A percentile compares a stretch with the other conserved stretches of the same genome.
phyloP scores from a whole-genome alignment of 352 stramenopile species.

The Salisapilia sapeloensis region DNA sequence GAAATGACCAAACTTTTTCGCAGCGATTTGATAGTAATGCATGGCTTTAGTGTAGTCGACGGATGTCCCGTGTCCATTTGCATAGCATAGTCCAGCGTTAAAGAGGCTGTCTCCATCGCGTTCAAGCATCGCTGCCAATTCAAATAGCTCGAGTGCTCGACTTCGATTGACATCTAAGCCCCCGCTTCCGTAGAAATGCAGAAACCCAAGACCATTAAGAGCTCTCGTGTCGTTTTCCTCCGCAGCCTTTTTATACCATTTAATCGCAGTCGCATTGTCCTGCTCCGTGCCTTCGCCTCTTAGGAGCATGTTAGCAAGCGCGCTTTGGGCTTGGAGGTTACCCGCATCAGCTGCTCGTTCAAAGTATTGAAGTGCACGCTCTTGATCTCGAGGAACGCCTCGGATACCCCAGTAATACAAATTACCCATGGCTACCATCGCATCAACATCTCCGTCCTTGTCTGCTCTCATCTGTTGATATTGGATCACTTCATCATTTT shows the following conservation, averaged over 20 bases:
- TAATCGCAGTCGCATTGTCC: constrained; percentile 55
- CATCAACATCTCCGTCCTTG: constrained; percentile 44
- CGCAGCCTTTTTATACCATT: constrained; percentile 61
- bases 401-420: constrained; percentile 81
- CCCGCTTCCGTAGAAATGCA: constrained; percentile 71
- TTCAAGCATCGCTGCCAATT: constrained; percentile 51
- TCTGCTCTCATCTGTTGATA: constrained; percentile 70
- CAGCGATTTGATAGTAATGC: constrained; percentile 37
- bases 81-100: constrained; percentile 77
- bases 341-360: constrained; percentile 34
- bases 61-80: constrained; percentile 31
- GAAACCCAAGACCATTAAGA: constrained; percentile 80
- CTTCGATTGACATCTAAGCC: constrained; percentile 59
- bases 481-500: constrained; percentile 79
- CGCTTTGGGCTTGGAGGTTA: constrained; percentile 35
- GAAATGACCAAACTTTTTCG: constrained; percentile 69
- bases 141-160: constrained; percentile 64
- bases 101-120: constrained; percentile 82
- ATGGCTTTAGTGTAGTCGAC: constrained; percentile 39
- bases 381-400: constrained; percentile 54
- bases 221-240: constrained; percentile 52
- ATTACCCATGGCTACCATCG: constrained; percentile 76
- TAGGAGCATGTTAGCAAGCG: constrained; percentile 71
- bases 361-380: constrained; percentile 59
- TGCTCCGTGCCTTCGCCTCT: constrained; percentile 66